Conservation (phyloP, 345 rosid genomes). For the Aquilaria malaccensis region DNA sequence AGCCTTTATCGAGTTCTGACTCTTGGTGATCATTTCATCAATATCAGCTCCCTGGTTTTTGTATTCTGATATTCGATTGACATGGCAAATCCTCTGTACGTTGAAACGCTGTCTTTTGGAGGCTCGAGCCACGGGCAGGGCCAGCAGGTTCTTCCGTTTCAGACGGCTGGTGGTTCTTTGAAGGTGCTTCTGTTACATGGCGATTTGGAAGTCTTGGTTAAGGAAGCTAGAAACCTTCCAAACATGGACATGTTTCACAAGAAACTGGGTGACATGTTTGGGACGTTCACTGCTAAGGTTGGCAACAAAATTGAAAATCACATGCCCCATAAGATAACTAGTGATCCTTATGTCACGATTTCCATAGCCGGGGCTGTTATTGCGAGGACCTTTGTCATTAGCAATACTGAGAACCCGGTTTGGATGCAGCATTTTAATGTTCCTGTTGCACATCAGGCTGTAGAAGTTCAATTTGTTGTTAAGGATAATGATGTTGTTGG, state of each 20-base stretch:
- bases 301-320: constrained; percentile 46
- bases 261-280: constrained; percentile 54
- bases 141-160: constrained; percentile 47
- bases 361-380: constrained; percentile 67
- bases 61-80: background rate
- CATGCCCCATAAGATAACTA: constrained; percentile 52
- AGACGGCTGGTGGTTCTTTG: constrained; percentile 43
- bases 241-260: constrained; percentile 83
- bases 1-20: constrained; percentile 6
- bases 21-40: background rate
- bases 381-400: constrained; percentile 76
- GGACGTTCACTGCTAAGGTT: constrained; percentile 32
- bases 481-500: constrained; percentile 81
- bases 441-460: constrained; percentile 72
- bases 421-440: constrained; percentile 87
- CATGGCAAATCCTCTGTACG: constrained; percentile 42
- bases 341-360: constrained; percentile 84
- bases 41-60: background rate
- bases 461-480: constrained; percentile 73
- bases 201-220: constrained; percentile 74
- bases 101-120: constrained; percentile 50
- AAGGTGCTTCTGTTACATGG: constrained; percentile 66
- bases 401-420: constrained; percentile 64
- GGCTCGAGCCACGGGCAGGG: constrained; percentile 61
- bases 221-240: constrained; percentile 79